These are phyloP conservation scores for Anaeromyces robustus DNA, from an alignment of 192 early-diverging fungal genomes.

Conservation along the genomic window DNA sequence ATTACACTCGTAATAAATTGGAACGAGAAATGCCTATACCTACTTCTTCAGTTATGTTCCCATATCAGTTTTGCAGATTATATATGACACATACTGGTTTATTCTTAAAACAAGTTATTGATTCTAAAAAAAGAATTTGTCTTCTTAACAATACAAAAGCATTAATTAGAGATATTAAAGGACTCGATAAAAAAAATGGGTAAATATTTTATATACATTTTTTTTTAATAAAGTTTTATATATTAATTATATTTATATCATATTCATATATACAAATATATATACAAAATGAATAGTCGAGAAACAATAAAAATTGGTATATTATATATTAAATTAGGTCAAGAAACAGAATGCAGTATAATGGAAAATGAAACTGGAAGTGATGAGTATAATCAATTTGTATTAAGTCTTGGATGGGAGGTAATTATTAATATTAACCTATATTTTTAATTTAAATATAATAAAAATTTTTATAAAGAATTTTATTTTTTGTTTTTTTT, in stretches of 20 bases:
- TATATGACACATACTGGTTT: constrained; percentile 61
- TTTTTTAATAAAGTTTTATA: no score
- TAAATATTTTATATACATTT: constrained; percentile 8
- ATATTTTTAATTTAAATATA: no score
- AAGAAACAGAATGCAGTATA: constrained; percentile 78
- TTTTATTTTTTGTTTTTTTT: no score
- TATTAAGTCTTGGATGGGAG: constrained; percentile 83
- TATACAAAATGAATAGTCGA: constrained; percentile 19
- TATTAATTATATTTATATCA: no score
- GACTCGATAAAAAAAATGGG: constrained; percentile 66
- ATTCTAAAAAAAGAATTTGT: constrained; percentile 48
- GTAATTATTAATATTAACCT: no score
- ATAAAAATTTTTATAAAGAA: no score
- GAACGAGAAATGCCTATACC: constrained; percentile 24
- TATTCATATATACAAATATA: no score
- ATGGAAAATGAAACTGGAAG: constrained; percentile 63
- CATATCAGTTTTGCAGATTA: constrained; percentile 47
- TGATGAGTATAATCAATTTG: constrained; percentile 64
- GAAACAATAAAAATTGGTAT: constrained; percentile 83
- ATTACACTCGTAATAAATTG: constrained; percentile 11
- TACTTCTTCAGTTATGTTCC: constrained; percentile 13
- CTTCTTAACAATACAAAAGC: constrained; percentile 48
- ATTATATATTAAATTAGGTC: constrained; percentile 78
- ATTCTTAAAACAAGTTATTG: constrained; percentile 41
- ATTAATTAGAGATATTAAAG: constrained; percentile 55